phyloP scores from a whole-genome alignment of 176 grass and related monocot genomes.

The bread wheat (Triticum aestivum) region IWGSC_CS_RefSeq_v2.1 NC_057794.1:59118345-59118844 shows the following conservation, averaged over 20 bases:
- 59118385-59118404: not conserved
- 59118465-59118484: not conserved
- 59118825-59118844: no score
- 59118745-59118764: not conserved
- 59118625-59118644: not conserved
- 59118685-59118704: not conserved
- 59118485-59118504: not conserved
- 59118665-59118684: not conserved
- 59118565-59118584: not conserved
- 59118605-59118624: not conserved
- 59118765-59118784: not conserved
- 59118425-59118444: not conserved
- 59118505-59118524: not conserved
- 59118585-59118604: not conserved
- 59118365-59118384: not conserved
- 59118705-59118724: not conserved
- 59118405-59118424: not conserved
- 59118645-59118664: not conserved
- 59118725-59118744: no score
- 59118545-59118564: not conserved
- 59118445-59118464: not conserved
- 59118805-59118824: conserved; percentile 8
- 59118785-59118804: not conserved
- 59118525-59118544: not conserved
- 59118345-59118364: not conserved